These are phyloP conservation scores for Fusarium nelsonii DNA, from an alignment of 2,329 filamentous ascomycete species.

Conservation along the genomic window DNA sequence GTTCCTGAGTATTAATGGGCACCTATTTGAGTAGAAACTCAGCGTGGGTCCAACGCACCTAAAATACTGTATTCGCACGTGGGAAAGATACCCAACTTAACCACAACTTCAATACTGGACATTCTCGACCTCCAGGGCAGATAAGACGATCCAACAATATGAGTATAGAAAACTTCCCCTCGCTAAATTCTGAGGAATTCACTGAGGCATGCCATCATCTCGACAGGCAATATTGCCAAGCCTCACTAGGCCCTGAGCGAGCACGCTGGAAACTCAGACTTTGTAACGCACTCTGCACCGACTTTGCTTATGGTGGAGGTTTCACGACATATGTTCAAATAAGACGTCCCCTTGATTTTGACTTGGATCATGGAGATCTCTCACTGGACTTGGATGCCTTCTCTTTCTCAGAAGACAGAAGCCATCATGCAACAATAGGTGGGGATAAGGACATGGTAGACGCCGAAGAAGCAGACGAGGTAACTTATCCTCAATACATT, in stretches of 20 bases:
- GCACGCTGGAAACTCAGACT: constrained; percentile 67
- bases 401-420: constrained; percentile 54
- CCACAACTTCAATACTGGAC: constrained; percentile 4
- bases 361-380: constrained; percentile 60
- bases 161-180: constrained; percentile 69
- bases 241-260: constrained; percentile 67
- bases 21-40: background rate
- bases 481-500: constrained; percentile 49
- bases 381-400: constrained; percentile 61
- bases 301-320: constrained; percentile 57
- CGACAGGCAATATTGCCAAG: constrained; percentile 69
- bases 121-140: background rate
- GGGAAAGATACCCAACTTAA: constrained; percentile 24
- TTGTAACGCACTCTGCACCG: constrained; percentile 63
- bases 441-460: constrained; percentile 62
- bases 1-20: background rate
- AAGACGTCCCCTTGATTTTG: constrained; percentile 63
- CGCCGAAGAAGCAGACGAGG: constrained; percentile 65
- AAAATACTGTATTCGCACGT: constrained; percentile 22
- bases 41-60: constrained; percentile 16
- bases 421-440: constrained; percentile 42
- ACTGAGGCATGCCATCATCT: constrained; percentile 72
- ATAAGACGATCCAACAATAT: constrained; percentile 39
- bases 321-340: constrained; percentile 69
- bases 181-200: constrained; percentile 72